Conservation (phyloP, 108 stramenopile species). For the Nitzschia sp. region DNA sequence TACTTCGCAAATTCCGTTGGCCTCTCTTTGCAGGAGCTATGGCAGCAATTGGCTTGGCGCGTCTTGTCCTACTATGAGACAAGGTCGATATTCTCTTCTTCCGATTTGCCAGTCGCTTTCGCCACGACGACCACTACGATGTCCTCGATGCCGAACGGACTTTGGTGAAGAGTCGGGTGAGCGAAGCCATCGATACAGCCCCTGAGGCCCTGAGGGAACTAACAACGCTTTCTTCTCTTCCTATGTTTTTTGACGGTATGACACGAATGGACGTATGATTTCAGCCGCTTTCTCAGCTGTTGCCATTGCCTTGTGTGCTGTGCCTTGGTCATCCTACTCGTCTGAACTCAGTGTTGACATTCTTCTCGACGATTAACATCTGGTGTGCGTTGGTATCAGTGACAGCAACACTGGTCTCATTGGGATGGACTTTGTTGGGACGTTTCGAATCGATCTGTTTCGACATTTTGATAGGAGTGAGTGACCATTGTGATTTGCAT, state of each 20-base stretch:
- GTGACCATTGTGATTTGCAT: constrained; percentile 56
- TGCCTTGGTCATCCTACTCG: constrained; percentile 42
- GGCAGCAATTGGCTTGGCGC: too few species aligned
- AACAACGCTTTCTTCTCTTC: constrained; percentile 31
- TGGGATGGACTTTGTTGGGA: constrained; percentile 55
- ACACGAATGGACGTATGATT: constrained; percentile 38
- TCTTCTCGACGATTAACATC: constrained; percentile 44
- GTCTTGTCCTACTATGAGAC: constrained; percentile 25
- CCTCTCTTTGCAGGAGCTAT: constrained; percentile 33
- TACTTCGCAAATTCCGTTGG: constrained; percentile 28
- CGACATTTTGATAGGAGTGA: constrained; percentile 55
- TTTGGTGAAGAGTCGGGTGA: constrained; percentile 37
- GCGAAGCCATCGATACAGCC: constrained; percentile 23
- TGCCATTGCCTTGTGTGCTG: constrained; percentile 39
- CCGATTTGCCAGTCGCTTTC: constrained; percentile 30
- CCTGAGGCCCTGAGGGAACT: constrained; percentile 28
- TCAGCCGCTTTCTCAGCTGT: constrained; percentile 32
- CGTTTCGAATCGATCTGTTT: constrained; percentile 48
- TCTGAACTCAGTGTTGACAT: constrained; percentile 38
- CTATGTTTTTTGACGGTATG: constrained; percentile 51
- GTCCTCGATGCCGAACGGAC: constrained; percentile 43
- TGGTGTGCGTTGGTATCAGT: constrained; percentile 44
- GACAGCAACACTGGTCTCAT: constrained; percentile 43
- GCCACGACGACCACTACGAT: constrained; percentile 29
- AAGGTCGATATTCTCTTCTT: constrained; percentile 17